Base-by-base conservation (phyloP, 2,329 filamentous ascomycete species). In the Nothopassalora personata region DNA sequence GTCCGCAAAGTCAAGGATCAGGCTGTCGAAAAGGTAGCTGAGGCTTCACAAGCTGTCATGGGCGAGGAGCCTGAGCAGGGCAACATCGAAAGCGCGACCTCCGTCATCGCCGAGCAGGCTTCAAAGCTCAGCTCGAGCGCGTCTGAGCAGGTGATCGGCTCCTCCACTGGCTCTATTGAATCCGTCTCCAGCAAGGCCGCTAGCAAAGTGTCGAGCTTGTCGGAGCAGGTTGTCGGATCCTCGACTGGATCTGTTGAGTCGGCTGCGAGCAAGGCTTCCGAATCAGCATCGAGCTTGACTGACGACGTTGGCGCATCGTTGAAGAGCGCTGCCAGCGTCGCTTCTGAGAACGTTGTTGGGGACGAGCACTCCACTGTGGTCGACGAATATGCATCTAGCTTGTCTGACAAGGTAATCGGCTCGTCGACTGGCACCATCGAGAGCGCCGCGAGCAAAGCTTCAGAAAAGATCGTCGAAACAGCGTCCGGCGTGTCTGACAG, bases 171-270 rank as follows among this genome's bases (percentile, higher is more conserved):
- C 1, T 78, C 77, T 69, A 75, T 77, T 3, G 80, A 83, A 57
- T 84, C 83, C 13, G 69, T 79, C 5, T 77, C 78, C 3, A 81
- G 79, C 53, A 75, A 80, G 63, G 80, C 78, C 27, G 68, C 68
- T 3, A 59, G 64, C 47, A 67, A 60, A 19, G 73, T 66, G 9
- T 71, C 69, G 3, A 66, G 66, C 53, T 67, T 62, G 7, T 63
- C 60, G 15, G 57, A 61, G 23, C 64, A 65, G 39, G 54, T 65
- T 19, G 33, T 62, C 39, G 64, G 64, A 5, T 64, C 65, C 10
- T 67, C 66, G 4, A 64, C 79, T 11, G 77, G 78, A 1, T 78
- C 76, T 69, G 74, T 77, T 3, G 80, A 83, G 57, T 84, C 83
- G 15, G 70, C 79, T 7, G 78, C 78, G 2, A 81, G 78, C 50